phyloP scores from a whole-genome alignment of 2,329 filamentous ascomycete species.

The Periconia sp. region DNA sequence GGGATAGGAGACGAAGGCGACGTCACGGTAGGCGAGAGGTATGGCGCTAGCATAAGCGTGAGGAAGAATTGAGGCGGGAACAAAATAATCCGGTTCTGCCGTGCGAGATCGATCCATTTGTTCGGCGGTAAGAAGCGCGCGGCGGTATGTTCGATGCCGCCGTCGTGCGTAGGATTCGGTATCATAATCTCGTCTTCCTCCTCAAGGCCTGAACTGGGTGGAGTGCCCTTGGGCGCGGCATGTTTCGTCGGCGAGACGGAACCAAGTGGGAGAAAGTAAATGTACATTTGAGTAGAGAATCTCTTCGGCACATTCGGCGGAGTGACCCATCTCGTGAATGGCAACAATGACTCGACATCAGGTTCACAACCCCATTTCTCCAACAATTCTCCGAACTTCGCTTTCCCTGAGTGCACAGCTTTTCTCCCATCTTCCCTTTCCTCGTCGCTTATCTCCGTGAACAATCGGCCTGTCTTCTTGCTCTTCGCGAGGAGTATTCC shows the following conservation, averaged over 20 bases:
- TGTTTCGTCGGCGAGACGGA: slow-evolving; percentile 39
- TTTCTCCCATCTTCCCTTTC: slow-evolving; percentile 71
- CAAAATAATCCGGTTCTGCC: slow-evolving; percentile 73
- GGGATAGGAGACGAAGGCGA: slow-evolving; percentile 29
- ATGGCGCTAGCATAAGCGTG: slow-evolving; percentile 63
- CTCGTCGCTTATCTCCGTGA: slow-evolving; percentile 62
- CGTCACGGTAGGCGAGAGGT: slow-evolving; percentile 52
- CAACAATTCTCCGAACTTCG: slow-evolving; percentile 72
- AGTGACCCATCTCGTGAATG: slow-evolving; percentile 93
- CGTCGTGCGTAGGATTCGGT: slow-evolving; percentile 74
- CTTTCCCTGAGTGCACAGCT: slow-evolving; percentile 69
- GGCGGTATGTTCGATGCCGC: slow-evolving; percentile 72
- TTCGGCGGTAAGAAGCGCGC: slow-evolving; percentile 76
- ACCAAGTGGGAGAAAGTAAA: slow-evolving; percentile 79
- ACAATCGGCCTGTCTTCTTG: slow-evolving; percentile 59
- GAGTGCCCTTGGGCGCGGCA: slow-evolving; percentile 34
- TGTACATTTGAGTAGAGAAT: slow-evolving; percentile 96
- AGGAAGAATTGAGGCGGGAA: slow-evolving; percentile 91
- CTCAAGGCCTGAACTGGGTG: slow-evolving; percentile 33
- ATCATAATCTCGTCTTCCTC: slow-evolving; percentile 61
- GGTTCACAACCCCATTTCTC: slow-evolving; percentile 62
- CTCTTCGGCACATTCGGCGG: slow-evolving; percentile 73
- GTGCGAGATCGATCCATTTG: slow-evolving; percentile 72
- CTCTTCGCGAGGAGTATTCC: slow-evolving; percentile 78
- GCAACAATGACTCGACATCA: slow-evolving; percentile 73